Evolutionary conservation across 2,329 filamentous ascomycete genomes (phyloP).

Genomic region (Paraphoma chrysanthemicola): DNA sequence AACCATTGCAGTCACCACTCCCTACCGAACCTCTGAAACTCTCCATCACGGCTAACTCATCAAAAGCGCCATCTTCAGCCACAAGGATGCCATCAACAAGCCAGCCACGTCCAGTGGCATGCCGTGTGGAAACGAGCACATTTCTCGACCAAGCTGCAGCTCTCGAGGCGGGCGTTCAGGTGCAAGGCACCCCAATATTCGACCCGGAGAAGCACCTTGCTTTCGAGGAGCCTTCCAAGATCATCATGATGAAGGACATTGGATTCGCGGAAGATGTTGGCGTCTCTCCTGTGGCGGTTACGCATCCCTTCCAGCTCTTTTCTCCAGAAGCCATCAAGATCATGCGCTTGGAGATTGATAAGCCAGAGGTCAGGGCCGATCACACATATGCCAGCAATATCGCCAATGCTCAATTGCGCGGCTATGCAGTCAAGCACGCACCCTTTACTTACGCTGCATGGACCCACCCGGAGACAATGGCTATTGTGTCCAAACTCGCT

Average conservation of each 20-base stretch:
- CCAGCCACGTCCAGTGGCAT: background rate
- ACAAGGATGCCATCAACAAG: background rate
- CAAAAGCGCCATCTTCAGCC: background rate
- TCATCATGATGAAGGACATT: conserved; percentile 68
- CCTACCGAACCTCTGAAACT: background rate
- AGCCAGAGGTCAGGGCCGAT: conserved; percentile 62
- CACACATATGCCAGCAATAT: conserved; percentile 67
- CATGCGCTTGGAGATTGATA: conserved; percentile 69
- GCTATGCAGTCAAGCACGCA: conserved; percentile 64
- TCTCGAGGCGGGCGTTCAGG: conserved; percentile 4
- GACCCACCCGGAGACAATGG: conserved; percentile 63
- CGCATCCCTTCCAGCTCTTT: conserved; percentile 70
- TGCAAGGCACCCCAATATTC: conserved; percentile 51
- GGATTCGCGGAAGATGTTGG: conserved; percentile 62
- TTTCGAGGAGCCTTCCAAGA: conserved; percentile 59
- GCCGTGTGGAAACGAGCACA: conserved; percentile 36
- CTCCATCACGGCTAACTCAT: background rate
- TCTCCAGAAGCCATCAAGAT: conserved; percentile 65
- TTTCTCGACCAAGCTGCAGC: conserved; percentile 17
- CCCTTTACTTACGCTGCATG: conserved; percentile 71
- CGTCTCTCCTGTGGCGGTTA: conserved; percentile 68
- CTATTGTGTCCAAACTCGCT: conserved; percentile 62
- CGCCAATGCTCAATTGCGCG: conserved; percentile 62
- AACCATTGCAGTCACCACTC: background rate
- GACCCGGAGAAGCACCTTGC: conserved; percentile 63